These are phyloP conservation scores for Periconia macrospinosa DNA, from an alignment of 2,329 filamentous ascomycete genomes.

Conservation along the genomic window DNA sequence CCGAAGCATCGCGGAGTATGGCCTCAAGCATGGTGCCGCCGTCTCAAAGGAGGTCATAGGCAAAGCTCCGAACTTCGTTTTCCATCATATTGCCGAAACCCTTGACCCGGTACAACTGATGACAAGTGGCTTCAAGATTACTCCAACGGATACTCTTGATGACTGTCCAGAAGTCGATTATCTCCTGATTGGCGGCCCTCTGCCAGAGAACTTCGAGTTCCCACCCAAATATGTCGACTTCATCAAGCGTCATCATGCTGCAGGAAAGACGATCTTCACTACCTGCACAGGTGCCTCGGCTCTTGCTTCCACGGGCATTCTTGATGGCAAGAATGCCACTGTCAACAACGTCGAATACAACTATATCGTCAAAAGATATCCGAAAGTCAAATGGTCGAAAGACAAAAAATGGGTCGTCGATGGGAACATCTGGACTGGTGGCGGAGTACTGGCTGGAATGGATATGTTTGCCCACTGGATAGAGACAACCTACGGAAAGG, in stretches of 20 bases:
- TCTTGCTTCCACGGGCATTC: constrained; percentile 1
- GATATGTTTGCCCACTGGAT: constrained; percentile 5
- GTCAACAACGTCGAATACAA: constrained; percentile 4
- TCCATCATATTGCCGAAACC: too few species aligned
- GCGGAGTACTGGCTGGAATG: constrained; percentile 2
- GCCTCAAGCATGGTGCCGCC: too few species aligned
- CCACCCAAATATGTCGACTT: constrained; percentile 3
- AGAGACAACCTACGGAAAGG: constrained; percentile 3
- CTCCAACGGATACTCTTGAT: background rate
- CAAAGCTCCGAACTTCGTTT: too few species aligned
- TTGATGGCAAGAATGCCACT: constrained; percentile 3
- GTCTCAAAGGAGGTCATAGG: too few species aligned
- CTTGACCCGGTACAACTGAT: too few species aligned
- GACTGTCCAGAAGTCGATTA: constrained; percentile 1
- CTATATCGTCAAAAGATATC: background rate
- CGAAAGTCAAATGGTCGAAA: constrained; percentile 3
- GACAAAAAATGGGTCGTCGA: constrained; percentile 6
- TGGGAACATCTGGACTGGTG: constrained; percentile 5
- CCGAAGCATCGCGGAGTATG: too few species aligned
- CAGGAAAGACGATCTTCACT: constrained; percentile 2
- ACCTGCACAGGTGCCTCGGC: constrained; percentile 5
- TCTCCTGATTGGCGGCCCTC: constrained; percentile 3
- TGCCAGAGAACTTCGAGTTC: constrained; percentile 1
- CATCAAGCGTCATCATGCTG: constrained; percentile 6
- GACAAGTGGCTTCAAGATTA: too few species aligned